Evolutionary conservation across 75 land plant genomes (phyloP), one percentile per base, ranked within the genome.

Genomic region (Chamaecyparis obtusa): DNA sequence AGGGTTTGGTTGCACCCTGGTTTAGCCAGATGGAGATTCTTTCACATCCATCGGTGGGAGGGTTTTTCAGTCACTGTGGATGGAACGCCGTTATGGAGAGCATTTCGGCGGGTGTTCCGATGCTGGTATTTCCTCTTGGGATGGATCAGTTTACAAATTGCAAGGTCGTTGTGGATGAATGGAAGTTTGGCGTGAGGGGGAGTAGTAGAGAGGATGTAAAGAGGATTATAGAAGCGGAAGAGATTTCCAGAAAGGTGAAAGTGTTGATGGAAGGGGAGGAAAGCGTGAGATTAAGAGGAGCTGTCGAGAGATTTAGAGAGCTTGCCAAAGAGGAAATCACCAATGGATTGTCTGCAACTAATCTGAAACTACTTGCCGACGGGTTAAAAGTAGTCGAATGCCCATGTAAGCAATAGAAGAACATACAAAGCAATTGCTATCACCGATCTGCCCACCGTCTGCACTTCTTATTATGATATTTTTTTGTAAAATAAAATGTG

Each of bases 1-100:
- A 84, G 10, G 87, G 87, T 5, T 9, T n/a, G 3, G 51, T 87
- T 35, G 55, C 51, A 0, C 86, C 86, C 37, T 88, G 87, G 89
- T 87, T 54, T 14, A 87, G 54, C 1, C 92, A 91, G 32, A 6
- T 51, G 7, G 44, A 49, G 64, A 84, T 91, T 11, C 90, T 91
- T 9, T 46, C 85, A 24, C 92, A 91, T 41, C 85, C 85, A 2
- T 57, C 92, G 1, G 77, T 85, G 44, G 85, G 83, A 27, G 90
- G 81, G 15, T 91, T 91, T 41, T 86, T 89, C 37, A 89, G 89
- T 2, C 92, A 91, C 81, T 89, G 87, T 57, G 92, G 92, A 3
- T 91, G 88, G 90, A 91, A 91, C 55, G 78, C 91, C 24, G 57
- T 67, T 54, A 11, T 84, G 14, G 88, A 89, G 43, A 87, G 88